Evolutionary conservation across 192 early-diverging fungal genomes (phyloP).

Genomic region (Coemansia sp.): DNA sequence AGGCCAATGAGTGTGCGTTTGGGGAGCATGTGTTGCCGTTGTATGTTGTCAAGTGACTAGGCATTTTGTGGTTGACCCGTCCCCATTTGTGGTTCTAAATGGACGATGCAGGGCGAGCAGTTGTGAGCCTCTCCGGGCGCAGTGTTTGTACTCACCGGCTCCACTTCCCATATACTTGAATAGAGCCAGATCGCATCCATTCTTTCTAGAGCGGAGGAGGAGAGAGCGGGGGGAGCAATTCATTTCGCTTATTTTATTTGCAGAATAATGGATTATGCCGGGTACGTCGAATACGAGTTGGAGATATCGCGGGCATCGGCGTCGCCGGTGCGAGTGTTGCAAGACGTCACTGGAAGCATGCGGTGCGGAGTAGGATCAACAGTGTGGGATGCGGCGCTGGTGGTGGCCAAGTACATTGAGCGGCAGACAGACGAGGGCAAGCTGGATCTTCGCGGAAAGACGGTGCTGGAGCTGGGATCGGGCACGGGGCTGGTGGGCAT

Average conservation of each 20-base stretch:
- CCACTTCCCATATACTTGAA: too few species aligned
- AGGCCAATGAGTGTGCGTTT: too few species aligned
- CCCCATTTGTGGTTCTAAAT: too few species aligned
- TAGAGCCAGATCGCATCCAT: too few species aligned
- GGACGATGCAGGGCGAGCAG: too few species aligned
- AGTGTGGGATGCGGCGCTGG: slow-evolving; percentile 35
- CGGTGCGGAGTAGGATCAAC: slow-evolving; percentile 30
- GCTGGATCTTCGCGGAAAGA: slow-evolving; percentile 20
- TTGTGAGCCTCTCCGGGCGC: too few species aligned
- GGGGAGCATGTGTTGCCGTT: too few species aligned
- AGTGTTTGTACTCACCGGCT: too few species aligned
- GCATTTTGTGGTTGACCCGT: too few species aligned
- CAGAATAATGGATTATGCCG: slow-evolving; percentile 4
- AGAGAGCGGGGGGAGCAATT: too few species aligned
- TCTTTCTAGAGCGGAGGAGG: too few species aligned
- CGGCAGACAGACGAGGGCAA: slow-evolving; percentile 6
- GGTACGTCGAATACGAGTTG: slow-evolving; percentile 21
- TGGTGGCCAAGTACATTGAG: slow-evolving; percentile 38
- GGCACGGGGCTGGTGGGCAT: slow-evolving; percentile 41
- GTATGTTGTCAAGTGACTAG: too few species aligned
- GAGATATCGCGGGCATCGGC: slow-evolving; percentile 10
- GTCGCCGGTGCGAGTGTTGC: slow-evolving; percentile 20
- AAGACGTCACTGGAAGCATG: slow-evolving; percentile 20
- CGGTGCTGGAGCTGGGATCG: slow-evolving; percentile 30
- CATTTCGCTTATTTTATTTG: background rate